Base-by-base conservation (phyloP, 2,329 filamentous ascomycete species). In the Fragosphaeria purpurea region DNA sequence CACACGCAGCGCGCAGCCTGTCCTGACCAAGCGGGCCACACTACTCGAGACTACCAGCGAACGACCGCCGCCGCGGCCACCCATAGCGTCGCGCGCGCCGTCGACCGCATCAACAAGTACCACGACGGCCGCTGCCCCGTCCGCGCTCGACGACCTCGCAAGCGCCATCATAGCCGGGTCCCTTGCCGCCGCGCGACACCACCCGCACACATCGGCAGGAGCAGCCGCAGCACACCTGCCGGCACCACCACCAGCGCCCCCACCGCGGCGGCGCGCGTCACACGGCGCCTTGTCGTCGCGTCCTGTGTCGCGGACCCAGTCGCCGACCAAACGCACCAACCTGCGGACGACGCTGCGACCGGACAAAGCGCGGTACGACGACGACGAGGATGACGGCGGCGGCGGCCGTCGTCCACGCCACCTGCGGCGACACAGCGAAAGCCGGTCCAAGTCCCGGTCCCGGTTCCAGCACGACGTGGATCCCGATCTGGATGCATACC, bases 101-200 rank as follows among this genome's bases (percentile, higher is more conserved):
- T 35, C 48, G 47, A 32, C 37, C 31, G 50, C 47, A 56, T 4
- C 31, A 9, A 11, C 41, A 47, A 55, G 61, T 30, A 62, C 66
- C 31, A 67, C 60, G 47, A 71, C 82, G 33, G 75, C 76, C 1
- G 72, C 22, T 22, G 11, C 35, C 4, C 7, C 7, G 35, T 11
- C 7, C 7, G 11, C 35, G 35, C 35, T 86, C 8, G 76, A 83
- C 52, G 81, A 81, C 0, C 75, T 90, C 7, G 82, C 85, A 10
- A 79, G 80, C 58, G 86, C 86, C 55, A 88, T 90, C 52, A 76
- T 90, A 59, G 86, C 85, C 2, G 82, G 85, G 2, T 85, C 82
- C 31, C 71, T 90, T 0, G 86, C 86, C 5, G 80, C 84, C 1
- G 74, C 81, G 2, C 78, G 80, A 55, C 69, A 67, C 50, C 10